phyloP scores from a whole-genome alignment of 2,329 filamentous ascomycete species.

The Passalora sequoiae region DNA sequence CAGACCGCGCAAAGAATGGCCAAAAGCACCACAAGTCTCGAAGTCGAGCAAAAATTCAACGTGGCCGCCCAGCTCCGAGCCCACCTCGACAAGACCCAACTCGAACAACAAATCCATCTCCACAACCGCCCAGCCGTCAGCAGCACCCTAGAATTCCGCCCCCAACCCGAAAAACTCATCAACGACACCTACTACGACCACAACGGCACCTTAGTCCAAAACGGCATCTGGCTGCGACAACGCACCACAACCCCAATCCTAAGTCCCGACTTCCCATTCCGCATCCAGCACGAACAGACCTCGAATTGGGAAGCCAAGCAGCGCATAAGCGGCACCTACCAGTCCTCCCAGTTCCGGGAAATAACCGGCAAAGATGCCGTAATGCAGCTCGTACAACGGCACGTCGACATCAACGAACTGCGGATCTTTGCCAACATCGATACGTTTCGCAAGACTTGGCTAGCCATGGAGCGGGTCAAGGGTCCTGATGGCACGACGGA shows the following conservation, averaged over 20 bases:
- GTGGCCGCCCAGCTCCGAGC: slow-evolving; percentile 7
- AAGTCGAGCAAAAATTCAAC: slow-evolving; percentile 22
- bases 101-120: slow-evolving; percentile 1
- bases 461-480: background rate
- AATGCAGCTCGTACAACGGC: background rate
- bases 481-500: too few relatives aligned
- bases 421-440: slow-evolving; percentile 1
- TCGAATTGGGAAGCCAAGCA: slow-evolving; percentile 19
- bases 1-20: too few relatives aligned
- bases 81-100: background rate
- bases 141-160: slow-evolving; percentile 1
- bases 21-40: too few relatives aligned
- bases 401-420: background rate
- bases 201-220: slow-evolving; percentile 6
- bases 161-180: slow-evolving; percentile 8
- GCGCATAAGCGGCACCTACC: slow-evolving; percentile 13
- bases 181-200: slow-evolving; percentile 20
- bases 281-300: background rate
- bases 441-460: slow-evolving; percentile 14
- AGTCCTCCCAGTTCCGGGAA: slow-evolving; percentile 17
- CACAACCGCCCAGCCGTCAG: slow-evolving; percentile 1
- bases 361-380: slow-evolving; percentile 6
- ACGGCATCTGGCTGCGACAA: slow-evolving; percentile 19
- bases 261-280: background rate
- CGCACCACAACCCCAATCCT: background rate